These are phyloP conservation scores for Ophiosphaerella narmari DNA, from an alignment of 2,329 filamentous ascomycete genomes.

Conservation along the genomic window DNA sequence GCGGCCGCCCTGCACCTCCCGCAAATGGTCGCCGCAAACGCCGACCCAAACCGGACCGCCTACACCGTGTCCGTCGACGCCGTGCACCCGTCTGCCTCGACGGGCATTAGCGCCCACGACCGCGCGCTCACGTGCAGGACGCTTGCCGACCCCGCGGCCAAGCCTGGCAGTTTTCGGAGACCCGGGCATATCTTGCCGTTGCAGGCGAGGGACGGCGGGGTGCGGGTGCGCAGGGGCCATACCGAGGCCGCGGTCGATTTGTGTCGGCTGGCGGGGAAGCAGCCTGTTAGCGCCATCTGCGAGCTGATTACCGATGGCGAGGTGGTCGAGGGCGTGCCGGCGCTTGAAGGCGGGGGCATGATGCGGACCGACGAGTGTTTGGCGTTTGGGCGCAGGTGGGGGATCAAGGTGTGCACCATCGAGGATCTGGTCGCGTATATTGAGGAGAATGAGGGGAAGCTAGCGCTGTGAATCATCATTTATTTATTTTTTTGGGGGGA, in stretches of 20 bases:
- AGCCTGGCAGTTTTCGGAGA: conserved; percentile 68
- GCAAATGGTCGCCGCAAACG: conserved; percentile 80
- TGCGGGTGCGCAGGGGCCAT: conserved; percentile 79
- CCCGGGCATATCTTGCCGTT: conserved; percentile 92
- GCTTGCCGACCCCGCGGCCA: conserved; percentile 67
- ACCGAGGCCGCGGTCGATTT: conserved; percentile 94
- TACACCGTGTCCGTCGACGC: conserved; percentile 92
- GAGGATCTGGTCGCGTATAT: conserved; percentile 83
- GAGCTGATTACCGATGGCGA: conserved; percentile 89
- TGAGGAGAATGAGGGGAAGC: conserved; percentile 70
- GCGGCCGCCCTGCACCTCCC: conserved; percentile 76
- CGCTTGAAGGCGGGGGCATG: conserved; percentile 77
- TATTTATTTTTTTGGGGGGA: too few species aligned
- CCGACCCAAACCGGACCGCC: conserved; percentile 85
- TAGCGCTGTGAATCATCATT: conserved; percentile 9
- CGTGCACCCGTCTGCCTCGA: conserved; percentile 67
- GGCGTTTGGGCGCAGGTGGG: conserved; percentile 84
- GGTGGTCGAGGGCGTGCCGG: conserved; percentile 69
- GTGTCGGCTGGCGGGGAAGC: conserved; percentile 77
- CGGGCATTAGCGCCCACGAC: conserved; percentile 89
- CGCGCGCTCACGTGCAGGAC: conserved; percentile 78
- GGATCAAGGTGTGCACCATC: conserved; percentile 93
- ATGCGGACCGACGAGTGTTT: conserved; percentile 88
- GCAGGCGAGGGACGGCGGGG: conserved; percentile 76
- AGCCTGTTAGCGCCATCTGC: conserved; percentile 79